Percentiles rank a stretch among this genome's conserved stretches.
phyloP scores from a whole-genome alignment of 2,329 filamentous ascomycete genomes.

The Hymenoscyphus albidus region DNA sequence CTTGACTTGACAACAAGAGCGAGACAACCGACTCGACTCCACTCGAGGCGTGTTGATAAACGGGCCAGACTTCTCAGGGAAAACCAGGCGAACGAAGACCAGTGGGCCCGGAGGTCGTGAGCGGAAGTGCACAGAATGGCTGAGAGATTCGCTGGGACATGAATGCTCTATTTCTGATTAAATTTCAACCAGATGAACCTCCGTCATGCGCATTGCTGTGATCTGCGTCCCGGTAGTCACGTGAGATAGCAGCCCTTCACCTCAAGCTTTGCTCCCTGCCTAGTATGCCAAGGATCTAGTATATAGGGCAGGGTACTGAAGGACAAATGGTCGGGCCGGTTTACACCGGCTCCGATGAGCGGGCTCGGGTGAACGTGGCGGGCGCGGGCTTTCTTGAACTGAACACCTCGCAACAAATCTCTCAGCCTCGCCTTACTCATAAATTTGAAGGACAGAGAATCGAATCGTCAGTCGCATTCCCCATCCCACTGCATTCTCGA shows the following conservation, averaged over 20 bases:
- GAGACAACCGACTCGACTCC: background rate
- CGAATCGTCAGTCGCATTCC: background rate
- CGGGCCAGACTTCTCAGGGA: background rate
- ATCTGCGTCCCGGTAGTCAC: background rate
- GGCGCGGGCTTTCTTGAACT: background rate
- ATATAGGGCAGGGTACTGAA: too few relatives aligned
- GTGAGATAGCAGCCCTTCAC: too few relatives aligned
- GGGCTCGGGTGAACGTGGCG: too few relatives aligned
- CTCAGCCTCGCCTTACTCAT: conserved; percentile 3
- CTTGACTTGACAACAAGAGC: background rate
- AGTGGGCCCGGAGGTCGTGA: background rate
- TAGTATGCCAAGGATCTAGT: background rate
- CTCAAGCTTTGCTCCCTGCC: background rate
- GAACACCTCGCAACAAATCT: conserved; percentile 5
- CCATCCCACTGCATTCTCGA: background rate
- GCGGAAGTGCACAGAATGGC: background rate
- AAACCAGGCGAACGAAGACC: background rate
- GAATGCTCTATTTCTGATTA: background rate
- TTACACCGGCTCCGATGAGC: background rate
- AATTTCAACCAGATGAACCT: conserved; percentile 2
- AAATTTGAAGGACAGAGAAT: conserved; percentile 1
- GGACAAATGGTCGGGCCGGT: background rate
- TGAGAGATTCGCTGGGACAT: background rate
- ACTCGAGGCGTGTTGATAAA: background rate
- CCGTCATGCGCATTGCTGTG: conserved; percentile 4